Conservation (phyloP, 1,139 yeast species). For the Nakaseomyces nivariensis region DNA sequence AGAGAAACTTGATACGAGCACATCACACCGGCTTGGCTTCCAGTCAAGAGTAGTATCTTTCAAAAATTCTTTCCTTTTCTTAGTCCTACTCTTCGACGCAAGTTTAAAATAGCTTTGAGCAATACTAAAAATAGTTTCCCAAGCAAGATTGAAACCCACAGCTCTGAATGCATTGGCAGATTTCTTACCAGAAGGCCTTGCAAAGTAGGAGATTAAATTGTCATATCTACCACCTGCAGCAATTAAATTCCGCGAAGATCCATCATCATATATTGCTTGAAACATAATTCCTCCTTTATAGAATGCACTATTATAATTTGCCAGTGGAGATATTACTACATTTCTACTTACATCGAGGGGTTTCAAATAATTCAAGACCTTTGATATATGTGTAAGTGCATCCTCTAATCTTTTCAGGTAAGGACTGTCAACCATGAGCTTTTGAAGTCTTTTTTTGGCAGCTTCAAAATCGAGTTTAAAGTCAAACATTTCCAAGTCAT, state of each 20-base stretch:
- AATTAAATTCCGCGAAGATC: constrained; percentile 36
- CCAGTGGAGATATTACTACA: constrained; percentile 55
- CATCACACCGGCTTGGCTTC: constrained; percentile 62
- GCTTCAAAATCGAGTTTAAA: constrained; percentile 58
- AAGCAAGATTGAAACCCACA: constrained; percentile 76
- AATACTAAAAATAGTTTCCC: constrained; percentile 46
- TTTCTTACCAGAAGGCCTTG: constrained; percentile 39
- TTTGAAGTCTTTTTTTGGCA: constrained; percentile 52
- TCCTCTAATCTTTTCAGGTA: constrained; percentile 50
- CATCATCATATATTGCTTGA: constrained; percentile 61
- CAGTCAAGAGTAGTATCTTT: constrained; percentile 33
- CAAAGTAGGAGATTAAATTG: constrained; percentile 50
- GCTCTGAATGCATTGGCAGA: constrained; percentile 43
- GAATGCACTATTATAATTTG: constrained; percentile 72
- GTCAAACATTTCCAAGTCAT: constrained; percentile 72
- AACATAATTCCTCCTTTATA: constrained; percentile 80
- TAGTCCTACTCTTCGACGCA: constrained; percentile 28
- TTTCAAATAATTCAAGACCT: constrained; percentile 45
- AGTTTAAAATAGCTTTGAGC: constrained; percentile 38
- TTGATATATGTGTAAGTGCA: constrained; percentile 48
- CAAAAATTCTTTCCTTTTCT: constrained; percentile 30
- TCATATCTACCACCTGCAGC: constrained; percentile 96
- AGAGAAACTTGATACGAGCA: constrained; percentile 60
- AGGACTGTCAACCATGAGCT: constrained; percentile 69
- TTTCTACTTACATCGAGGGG: constrained; percentile 48